These are phyloP conservation scores for Solanum medicagineum DNA, from an alignment of 257 asterid species.

Conservation along the genomic window DNA sequence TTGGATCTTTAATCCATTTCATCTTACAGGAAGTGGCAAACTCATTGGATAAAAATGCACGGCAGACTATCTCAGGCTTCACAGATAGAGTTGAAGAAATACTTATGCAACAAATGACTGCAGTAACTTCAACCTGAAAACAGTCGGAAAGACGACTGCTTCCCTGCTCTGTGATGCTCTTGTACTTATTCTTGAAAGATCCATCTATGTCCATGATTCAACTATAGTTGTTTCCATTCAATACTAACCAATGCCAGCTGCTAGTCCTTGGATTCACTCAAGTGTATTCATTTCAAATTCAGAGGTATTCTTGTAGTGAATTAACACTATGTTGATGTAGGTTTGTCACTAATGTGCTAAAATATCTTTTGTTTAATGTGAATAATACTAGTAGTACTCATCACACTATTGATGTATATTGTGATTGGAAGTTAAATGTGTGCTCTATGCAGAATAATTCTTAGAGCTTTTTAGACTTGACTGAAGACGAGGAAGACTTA, in stretches of 20 bases:
- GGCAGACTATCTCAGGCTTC: conserved; percentile 43
- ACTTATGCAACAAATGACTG: conserved; percentile 47
- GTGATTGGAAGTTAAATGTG: background rate
- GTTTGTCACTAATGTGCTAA: background rate
- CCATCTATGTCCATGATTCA: background rate
- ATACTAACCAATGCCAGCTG: background rate
- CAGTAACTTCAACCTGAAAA: background rate
- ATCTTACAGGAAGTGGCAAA: conserved; percentile 47
- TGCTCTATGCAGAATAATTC: background rate
- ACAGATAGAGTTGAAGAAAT: conserved; percentile 50
- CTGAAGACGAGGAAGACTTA: no score
- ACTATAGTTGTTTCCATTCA: background rate
- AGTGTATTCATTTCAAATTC: background rate
- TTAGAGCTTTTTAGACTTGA: background rate
- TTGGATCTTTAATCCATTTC: background rate
- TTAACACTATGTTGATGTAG: background rate
- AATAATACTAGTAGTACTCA: no score
- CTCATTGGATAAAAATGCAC: conserved; percentile 23
- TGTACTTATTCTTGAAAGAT: background rate
- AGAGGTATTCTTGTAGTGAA: background rate
- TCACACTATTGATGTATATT: background rate
- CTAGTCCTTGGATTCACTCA: background rate
- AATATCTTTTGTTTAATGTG: background rate
- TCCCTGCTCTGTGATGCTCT: background rate
- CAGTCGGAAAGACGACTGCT: background rate